Evolutionary conservation across 2,329 filamentous ascomycete genomes (phyloP), one percentile per base, ranked within the genome.

Genomic region (Cladophialophora bantiana): DNA sequence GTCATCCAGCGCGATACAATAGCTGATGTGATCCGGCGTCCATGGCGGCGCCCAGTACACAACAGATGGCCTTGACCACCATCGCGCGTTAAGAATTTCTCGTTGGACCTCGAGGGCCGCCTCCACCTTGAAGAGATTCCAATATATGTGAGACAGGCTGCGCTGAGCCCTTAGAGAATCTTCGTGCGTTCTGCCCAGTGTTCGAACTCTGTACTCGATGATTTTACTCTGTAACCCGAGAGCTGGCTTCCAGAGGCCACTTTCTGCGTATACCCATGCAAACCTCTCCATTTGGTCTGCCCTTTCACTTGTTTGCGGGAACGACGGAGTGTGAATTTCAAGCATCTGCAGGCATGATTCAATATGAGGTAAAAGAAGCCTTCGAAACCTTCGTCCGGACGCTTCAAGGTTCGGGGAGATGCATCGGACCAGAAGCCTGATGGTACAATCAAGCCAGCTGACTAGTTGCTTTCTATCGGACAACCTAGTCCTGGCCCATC

Each of bases 251-350:
- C 73, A 75, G n/a, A 45, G 45, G 18, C 73, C 73, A 38, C 62
- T 61, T 53, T 67, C 62, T 42, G 67, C 72, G 54, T 71, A 74
- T 26, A 74, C 42, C 26, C 60, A 68, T 20, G 72, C 70, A 63
- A 72, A 71, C 53, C 70, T 73, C 20, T 70, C 73, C 48, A 71
- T 62, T 52, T 70, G 64, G 57, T 60, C 26, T 53, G 69, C 40
- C 53, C 48, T 40, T 38, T 62, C 60, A 48, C 10, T 20, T 5
- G 20, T 59, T 13, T 67, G 13, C 9, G 59, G 59, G 20, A 67
- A 59, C 34, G 42, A 13, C 9, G 60, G 52, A 55, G 12, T 48
- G 10, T 48, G 53, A 15, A 32, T 13, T 35, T 53, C 20, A 13
- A 57, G 50, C 15, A 40, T 40, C 12, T 59, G 52, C n/a, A 64